Base-by-base conservation (phyloP, 768 basidiomycete species). In the Mycena maculata region DNA sequence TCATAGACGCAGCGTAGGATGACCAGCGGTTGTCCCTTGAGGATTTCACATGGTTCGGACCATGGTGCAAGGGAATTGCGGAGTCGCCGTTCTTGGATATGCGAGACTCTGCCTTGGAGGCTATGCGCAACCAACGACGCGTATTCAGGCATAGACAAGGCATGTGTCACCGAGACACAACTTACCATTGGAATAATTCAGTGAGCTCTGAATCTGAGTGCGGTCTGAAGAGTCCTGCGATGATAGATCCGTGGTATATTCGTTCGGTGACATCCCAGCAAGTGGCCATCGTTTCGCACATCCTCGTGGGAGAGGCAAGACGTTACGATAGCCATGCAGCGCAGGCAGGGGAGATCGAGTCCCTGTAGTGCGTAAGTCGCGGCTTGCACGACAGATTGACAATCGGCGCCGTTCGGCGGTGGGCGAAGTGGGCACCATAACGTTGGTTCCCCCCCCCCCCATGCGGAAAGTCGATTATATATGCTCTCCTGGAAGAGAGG, bases 1-100 rank as follows among this genome's bases (percentile, higher is more conserved):
- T 63, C 61, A 52, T 52, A 55, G 11, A 55, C 28, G 30, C 61
- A 63, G 4, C 53, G 42, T 2, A n/a, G 42, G 18, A 63, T 63
- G 11, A 28, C 53, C 3, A 54, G 30, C 9, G 61, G 47, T 13
- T 63, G 61, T 1, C 61, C 61, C 2, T 4, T 22, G 18, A 54
- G 18, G 20, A 63, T 47, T 23, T 63, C 52, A 12, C n/a, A 55
- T 22, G 55, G 9, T 3, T 28, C 33, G 18, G 20, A 22, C 61
- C 61, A 63, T 15, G 61, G 61, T 15, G 28, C 13, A 11, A 55
- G 31, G 3, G 44, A 44, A 27, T 47, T 54, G 1, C 23, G 42
- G 20, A 47, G 27, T 16, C 44, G 42, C 18, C 45, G 62, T 10
- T 63, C 62, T 15, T 63, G 31, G 13, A 63, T 55, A 18, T 56